phyloP scores from a whole-genome alignment of 345 rosid genomes.

The Cardamine occulta region DNA sequence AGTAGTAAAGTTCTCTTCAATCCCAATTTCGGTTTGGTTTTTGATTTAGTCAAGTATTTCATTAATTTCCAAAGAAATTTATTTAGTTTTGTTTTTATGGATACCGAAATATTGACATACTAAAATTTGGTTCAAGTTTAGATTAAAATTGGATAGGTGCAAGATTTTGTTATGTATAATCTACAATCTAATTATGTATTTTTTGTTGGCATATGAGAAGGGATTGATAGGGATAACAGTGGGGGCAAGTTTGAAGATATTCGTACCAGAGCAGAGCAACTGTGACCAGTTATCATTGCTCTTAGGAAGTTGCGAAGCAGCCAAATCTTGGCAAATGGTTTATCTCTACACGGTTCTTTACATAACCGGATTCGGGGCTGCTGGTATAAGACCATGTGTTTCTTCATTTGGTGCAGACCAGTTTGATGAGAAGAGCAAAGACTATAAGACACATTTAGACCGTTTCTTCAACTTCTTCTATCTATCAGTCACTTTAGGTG shows the following conservation, averaged over 20 bases:
- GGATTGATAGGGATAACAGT: conserved; percentile 90
- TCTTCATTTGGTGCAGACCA: conserved; percentile 98
- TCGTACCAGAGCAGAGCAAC: conserved; percentile 63
- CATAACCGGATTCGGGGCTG: conserved; percentile 84
- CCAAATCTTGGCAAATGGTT: conserved; percentile 85
- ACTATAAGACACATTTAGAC: conserved; percentile 80
- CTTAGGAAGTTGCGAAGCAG: conserved; percentile 68
- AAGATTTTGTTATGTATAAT: conserved; percentile 1
- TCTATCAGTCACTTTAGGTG: conserved; percentile 81
- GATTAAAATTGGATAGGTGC: neutral
- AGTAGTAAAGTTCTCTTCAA: conserved; percentile 17
- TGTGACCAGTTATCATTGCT: conserved; percentile 72
- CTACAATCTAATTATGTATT: neutral
- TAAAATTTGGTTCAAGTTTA: neutral
- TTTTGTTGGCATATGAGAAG: conserved; percentile 46
- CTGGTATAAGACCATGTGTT: conserved; percentile 94
- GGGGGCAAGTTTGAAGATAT: conserved; percentile 62
- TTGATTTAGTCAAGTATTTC: neutral
- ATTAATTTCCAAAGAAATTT: neutral
- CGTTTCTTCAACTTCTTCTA: conserved; percentile 95
- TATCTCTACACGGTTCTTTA: conserved; percentile 78
- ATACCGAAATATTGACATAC: neutral
- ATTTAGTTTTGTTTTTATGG: neutral
- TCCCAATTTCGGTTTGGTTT: neutral
- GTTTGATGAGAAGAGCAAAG: conserved; percentile 76